phyloP scores from a whole-genome alignment of 352 stramenopile species.

The Globisporangium acanthophoron region DNA sequence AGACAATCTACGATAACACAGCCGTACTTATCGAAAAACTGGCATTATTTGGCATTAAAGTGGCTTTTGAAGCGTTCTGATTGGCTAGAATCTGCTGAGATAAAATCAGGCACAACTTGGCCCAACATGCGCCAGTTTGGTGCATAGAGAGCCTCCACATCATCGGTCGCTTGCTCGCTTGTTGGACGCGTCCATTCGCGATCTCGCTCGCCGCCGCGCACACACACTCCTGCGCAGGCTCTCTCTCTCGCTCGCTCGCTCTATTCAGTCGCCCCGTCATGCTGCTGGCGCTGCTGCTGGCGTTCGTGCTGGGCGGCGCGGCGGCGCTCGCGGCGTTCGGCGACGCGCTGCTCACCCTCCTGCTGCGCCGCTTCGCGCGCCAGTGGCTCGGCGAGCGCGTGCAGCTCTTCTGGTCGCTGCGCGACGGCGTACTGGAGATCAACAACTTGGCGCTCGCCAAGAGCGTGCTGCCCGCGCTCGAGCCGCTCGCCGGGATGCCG shows the following conservation, averaged over 20 bases:
- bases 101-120: neutral
- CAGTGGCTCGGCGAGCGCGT: conserved; percentile 51
- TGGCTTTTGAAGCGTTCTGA: too few species aligned
- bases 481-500: conserved; percentile 53
- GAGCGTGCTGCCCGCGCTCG: conserved; percentile 38
- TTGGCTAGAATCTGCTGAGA: too few species aligned
- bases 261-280: conserved; percentile 5
- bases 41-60: too few species aligned
- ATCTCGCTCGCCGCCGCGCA: neutral
- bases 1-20: too few species aligned
- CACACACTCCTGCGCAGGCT: neutral
- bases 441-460: conserved; percentile 43
- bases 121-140: neutral
- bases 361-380: conserved; percentile 37
- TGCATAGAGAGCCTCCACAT: too few species aligned
- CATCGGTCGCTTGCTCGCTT: neutral
- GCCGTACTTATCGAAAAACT: too few species aligned
- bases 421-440: conserved; percentile 53
- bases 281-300: conserved; percentile 29
- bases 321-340: conserved; percentile 37
- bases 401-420: conserved; percentile 55
- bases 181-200: conserved; percentile 1
- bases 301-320: conserved; percentile 19
- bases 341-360: conserved; percentile 54
- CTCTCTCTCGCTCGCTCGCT: too few species aligned